Evolutionary conservation across 73 alveolate species (phyloP), one percentile per base, ranked within the genome.

Genomic region (Diophrys appendiculata): DNA sequence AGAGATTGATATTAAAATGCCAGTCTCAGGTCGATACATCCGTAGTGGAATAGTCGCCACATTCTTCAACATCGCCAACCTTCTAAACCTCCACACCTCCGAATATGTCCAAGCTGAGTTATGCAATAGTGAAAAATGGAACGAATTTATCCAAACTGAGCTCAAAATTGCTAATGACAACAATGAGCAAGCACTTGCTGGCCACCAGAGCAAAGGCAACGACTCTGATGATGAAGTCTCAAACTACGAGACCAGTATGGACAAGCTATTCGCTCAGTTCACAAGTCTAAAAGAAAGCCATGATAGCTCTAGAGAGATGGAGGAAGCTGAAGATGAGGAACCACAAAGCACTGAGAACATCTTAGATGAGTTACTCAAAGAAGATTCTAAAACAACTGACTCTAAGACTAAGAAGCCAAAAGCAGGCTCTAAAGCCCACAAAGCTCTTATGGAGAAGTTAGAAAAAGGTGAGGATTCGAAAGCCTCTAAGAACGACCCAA

Each of bases 171-270:
- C 78, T 29, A 70, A 70, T 34, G 78, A 29, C 1, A 70, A 33
- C 33, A 70, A 70, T 34, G 78, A 70, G n/a, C 1, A 3, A 31
- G 78, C 78, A 23, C 33, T 70, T 11, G 78, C 78, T 3, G 78
- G 67, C 1, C 78, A 70, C 33, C 54, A 33, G 65, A 70, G 68
- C 67, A 70, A 70, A 2, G 65, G 52, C 5, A 13, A 34, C 1
- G 78, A 70, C n/a, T 70, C 78, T 29, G 78, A 70, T n/a, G 78
- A 70, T 24, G 78, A 70, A 22, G 29, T 67, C 1, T 64, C 55
- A 13, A 70, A 70, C 67, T 70, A 70, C 33, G 67, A 31, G 2
- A 70, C 67, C 1, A 70, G 78, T 34, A 70, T 70, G 78, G 78
- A 70, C 30, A 70, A 70, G 28, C 65, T 70, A 1, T 70, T 70